Percentiles rank a stretch among this genome's conserved stretches.
Evolutionary conservation across 192 early-diverging fungal species (phyloP).

Genomic region (Oehlia diaphana): DNA sequence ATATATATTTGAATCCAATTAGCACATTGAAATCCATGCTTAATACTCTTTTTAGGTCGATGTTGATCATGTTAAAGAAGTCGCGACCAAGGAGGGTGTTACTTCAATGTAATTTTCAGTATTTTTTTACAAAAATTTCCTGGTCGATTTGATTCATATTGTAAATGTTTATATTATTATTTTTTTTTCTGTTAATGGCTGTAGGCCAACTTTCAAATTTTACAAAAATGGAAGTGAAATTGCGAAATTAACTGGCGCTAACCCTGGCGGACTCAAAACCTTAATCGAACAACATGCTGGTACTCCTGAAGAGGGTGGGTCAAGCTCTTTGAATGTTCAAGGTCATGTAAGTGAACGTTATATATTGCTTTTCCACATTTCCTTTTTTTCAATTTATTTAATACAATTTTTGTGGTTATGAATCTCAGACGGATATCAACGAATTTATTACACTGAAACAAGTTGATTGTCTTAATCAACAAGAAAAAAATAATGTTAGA

Average conservation of each 20-base stretch:
- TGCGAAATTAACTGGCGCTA: conserved; percentile 79
- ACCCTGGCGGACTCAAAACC: conserved; percentile 65
- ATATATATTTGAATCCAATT: not conserved
- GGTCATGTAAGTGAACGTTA: conserved; percentile 41
- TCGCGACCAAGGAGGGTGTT: conserved; percentile 43
- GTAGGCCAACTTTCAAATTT: conserved; percentile 87
- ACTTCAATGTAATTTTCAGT: conserved; percentile 46
- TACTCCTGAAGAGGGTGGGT: conserved; percentile 33
- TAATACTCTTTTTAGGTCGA: conserved; percentile 38
- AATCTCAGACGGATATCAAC: conserved; percentile 57
- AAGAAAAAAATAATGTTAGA: conserved; percentile 68
- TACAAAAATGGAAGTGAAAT: conserved; percentile 76
- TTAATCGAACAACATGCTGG: conserved; percentile 69
- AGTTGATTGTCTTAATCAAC: conserved; percentile 86
- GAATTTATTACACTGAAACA: conserved; percentile 66
- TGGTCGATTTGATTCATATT: no score
- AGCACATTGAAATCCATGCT: not conserved
- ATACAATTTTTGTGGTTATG: not conserved
- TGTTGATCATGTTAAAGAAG: conserved; percentile 44
- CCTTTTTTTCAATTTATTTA: not conserved
- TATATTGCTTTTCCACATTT: not conserved
- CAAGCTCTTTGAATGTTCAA: conserved; percentile 44
- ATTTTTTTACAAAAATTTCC: not conserved
- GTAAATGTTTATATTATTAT: no score
- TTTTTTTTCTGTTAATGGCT: not conserved